phyloP scores from a whole-genome alignment of 2,329 filamentous ascomycete species.

The Monosporascus sp. region DNA sequence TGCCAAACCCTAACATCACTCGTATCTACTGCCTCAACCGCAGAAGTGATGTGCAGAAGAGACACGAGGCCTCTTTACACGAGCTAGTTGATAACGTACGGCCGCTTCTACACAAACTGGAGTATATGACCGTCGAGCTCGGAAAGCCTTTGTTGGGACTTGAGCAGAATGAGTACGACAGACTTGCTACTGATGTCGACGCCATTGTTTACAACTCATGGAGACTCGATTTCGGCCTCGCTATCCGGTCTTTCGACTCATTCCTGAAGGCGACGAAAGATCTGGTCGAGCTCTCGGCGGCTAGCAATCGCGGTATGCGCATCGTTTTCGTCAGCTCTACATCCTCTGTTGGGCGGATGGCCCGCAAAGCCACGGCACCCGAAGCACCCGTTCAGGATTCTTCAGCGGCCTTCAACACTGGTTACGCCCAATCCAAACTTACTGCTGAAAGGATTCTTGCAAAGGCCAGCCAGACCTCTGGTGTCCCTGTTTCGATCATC shows the following conservation, averaged over 20 bases:
- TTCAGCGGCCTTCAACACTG: constrained; percentile 7
- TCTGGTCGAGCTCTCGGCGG: constrained; percentile 4
- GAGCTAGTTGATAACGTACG: neutral
- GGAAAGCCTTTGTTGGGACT: constrained; percentile 6
- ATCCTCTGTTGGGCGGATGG: constrained; percentile 1
- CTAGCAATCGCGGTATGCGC: neutral
- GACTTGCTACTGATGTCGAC: constrained; percentile 4
- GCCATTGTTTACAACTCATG: constrained; percentile 14
- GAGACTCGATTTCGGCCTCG: constrained; percentile 13
- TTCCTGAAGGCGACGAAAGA: constrained; percentile 4
- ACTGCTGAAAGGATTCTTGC: constrained; percentile 14
- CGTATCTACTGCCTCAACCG: constrained; percentile 8
- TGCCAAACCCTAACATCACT: constrained; percentile 5
- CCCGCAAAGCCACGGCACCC: neutral
- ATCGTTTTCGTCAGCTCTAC: constrained; percentile 19
- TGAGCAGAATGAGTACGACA: neutral
- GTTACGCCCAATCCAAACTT: constrained; percentile 19
- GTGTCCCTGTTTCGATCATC: constrained; percentile 12
- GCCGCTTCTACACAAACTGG: constrained; percentile 1
- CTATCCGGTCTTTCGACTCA: constrained; percentile 9
- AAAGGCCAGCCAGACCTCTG: neutral
- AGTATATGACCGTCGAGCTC: constrained; percentile 2
- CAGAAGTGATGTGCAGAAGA: neutral
- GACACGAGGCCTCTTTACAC: neutral
- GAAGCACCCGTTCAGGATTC: constrained; percentile 6